Evolutionary conservation across 2,329 filamentous ascomycete species (phyloP).

Genomic region (Phialemonium atrogriseum): DNA sequence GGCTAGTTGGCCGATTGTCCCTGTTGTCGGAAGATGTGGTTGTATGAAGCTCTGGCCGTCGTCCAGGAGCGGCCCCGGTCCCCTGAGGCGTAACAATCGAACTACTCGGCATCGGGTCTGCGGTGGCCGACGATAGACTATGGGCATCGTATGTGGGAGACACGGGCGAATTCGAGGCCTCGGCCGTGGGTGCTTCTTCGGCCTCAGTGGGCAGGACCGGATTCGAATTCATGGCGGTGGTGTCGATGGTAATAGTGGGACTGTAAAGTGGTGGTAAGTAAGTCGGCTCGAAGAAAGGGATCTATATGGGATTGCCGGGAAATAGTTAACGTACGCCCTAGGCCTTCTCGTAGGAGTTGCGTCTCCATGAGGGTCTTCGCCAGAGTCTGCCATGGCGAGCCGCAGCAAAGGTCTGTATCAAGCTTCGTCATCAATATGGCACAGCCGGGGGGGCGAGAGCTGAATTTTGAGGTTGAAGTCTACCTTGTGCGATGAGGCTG

Average conservation of each 20-base stretch:
- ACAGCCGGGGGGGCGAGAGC: too few relatives aligned
- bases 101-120: slow-evolving; percentile 20
- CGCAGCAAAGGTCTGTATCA: too few relatives aligned
- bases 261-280: slow-evolving; percentile 19
- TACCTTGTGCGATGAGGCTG: too few relatives aligned
- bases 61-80: slow-evolving; percentile 16
- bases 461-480: too few relatives aligned
- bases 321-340: slow-evolving; percentile 33
- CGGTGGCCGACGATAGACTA: slow-evolving; percentile 30
- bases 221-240: slow-evolving; percentile 28
- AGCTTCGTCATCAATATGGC: too few relatives aligned
- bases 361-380: slow-evolving; percentile 9
- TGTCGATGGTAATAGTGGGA: slow-evolving; percentile 48
- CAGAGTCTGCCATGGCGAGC: too few relatives aligned
- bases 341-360: slow-evolving; percentile 19
- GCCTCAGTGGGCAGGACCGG: slow-evolving; percentile 19
- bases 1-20: slow-evolving; percentile 60
- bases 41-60: slow-evolving; percentile 37
- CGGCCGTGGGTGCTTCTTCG: slow-evolving; percentile 17
- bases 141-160: slow-evolving; percentile 29
- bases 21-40: slow-evolving; percentile 57
- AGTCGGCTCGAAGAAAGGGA: slow-evolving; percentile 7
- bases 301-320: slow-evolving; percentile 5
- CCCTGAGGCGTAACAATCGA: slow-evolving; percentile 19
- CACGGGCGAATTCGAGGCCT: slow-evolving; percentile 22